Evolutionary conservation across 768 basidiomycete genomes (phyloP), one percentile per base, ranked within the genome.

Genomic region (Myochromella boudieri): DNA sequence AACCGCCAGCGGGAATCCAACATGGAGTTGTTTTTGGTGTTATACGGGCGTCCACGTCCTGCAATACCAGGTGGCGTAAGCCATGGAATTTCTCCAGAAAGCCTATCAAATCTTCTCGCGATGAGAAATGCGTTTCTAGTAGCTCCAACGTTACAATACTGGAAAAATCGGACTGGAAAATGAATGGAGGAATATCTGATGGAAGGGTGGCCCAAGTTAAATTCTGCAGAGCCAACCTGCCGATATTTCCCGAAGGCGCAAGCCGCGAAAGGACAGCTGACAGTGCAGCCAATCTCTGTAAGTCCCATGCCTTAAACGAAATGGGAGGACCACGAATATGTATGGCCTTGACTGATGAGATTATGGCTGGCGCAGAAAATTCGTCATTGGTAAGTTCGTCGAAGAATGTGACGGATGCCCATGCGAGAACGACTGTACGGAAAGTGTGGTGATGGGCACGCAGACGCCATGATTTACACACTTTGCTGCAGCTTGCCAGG

Each of bases 381-480:
- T 53, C 32, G 25, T 41, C 46, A 9, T 52, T 44, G 3, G 60
- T 36, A 37, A 65, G 51, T 2, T 37, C 38, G 2, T 37, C 28
- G 29, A 62, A 51, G n/a, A 38, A 37, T 31, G 34, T 20, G 24
- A 61, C 38, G 18, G 63, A 57, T 9, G 17, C 14, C 39, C 46
- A 36, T 41, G 48, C 24, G 7, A 64, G 44, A n/a, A 11, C 22
- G 21, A 61, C 42, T 4, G 43, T 49, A 11, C 46, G 36, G 40
- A 65, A 65, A 20, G 33, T 33, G 28, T 61, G 48, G 14, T 41
- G 28, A 36, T 61, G 56, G 55, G 57, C 51, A 18, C 56, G 37
- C 21, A 42, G 31, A 8, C 61, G 58, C 64, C 64, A 65, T 21
- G 48, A 29, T 26, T 45, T 37, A 32, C 58, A 65, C n/a, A 62